Base-by-base conservation (phyloP, 2,329 filamentous ascomycete species). In the Epichloe gansuensis region DNA sequence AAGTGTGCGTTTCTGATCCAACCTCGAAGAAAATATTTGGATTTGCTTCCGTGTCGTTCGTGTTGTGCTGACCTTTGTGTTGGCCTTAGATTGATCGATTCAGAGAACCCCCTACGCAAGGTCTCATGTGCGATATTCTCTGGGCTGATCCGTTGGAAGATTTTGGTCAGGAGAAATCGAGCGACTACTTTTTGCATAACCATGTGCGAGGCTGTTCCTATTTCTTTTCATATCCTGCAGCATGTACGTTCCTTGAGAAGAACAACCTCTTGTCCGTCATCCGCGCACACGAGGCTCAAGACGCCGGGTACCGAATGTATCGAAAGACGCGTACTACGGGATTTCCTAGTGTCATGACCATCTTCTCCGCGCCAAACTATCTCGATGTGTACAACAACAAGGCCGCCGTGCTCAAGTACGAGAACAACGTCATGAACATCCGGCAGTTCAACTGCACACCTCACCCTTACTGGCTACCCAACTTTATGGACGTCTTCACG, bases 381-480 rank as follows among this genome's bases (percentile, higher is more conserved):
- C 82, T 98, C 57, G 93, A 98, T 64, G 90, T 98, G 39, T 98
- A 98, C 74, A 98, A 98, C 81, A 98, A 98, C 78, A 98, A 98
- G 76, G 93, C 93, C 2, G 93, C 93, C 0, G 93, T 98, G 41
- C 76, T 98, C 63, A 98, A 98, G 74, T 98, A 98, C 68, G 93
- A 98, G 74, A 98, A 98, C 72, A 98, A 98, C 65, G 93, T 98
- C 55, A 98, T 98, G 93, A 98, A 98, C 75, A 98, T 98, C 66
- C 82, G 93, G 54, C 93, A 98, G 70, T 98, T 98, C 75, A 98
- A 98, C 77, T 98, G 91, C 79, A 97, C 93, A 23, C 93, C 93
- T 36, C 93, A 98, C 68, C 93, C 93, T 6, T 98, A 98, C 76
- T 98, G 93, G 93, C 80, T 98, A 47, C 93, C 93, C 51, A 98